Evolutionary conservation across 768 basidiomycete genomes (phyloP), one percentile per base, ranked within the genome.

Genomic region (Roridomyces roridus): DNA sequence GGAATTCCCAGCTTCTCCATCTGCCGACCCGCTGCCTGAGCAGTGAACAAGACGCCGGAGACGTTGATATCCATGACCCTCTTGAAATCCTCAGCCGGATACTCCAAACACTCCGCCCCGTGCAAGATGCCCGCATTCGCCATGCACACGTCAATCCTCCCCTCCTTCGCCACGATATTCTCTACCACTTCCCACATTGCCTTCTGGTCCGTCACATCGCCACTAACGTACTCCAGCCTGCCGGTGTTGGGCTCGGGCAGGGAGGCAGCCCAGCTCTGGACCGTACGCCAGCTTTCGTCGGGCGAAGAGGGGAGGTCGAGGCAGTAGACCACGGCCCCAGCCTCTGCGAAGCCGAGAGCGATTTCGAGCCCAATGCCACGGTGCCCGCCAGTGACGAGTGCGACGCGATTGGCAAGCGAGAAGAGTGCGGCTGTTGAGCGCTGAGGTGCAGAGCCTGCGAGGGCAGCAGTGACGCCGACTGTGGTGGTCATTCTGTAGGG

Each of bases 331-430:
- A 81, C 76, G 9, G 81, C 83, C 31, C 85, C 85, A 14, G 77
- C 80, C 68, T 87, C 86, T 25, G 82, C 81, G 31, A 92, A 71
- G 3, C 85, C 84, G 54, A 92, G 72, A 24, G 89, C 89, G 85
- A 89, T 86, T 73, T 93, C 91, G 21, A 94, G 82, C 4, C 92
- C 92, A 14, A 93, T 80, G 0, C 91, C 87, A 25, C 86, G 73
- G 60, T 86, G 85, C 0, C 80, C 86, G 8, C 87, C 87, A 0
- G 87, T 83, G 25, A 88, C 83, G 42, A 88, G 74, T 7, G 76
- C 84, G 11, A 87, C 85, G 2, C 84, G 79, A 57, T 83, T 81
- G 11, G 69, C 74, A 29, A 88, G 76, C 2, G 80, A 78, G 70
- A 85, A 87, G 58, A 86, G 84, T 45, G 80, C 80, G 66, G 84